These are phyloP conservation scores for Gymnopilus dilepis DNA, from an alignment of 768 basidiomycete species.

Conservation along the genomic window DNA sequence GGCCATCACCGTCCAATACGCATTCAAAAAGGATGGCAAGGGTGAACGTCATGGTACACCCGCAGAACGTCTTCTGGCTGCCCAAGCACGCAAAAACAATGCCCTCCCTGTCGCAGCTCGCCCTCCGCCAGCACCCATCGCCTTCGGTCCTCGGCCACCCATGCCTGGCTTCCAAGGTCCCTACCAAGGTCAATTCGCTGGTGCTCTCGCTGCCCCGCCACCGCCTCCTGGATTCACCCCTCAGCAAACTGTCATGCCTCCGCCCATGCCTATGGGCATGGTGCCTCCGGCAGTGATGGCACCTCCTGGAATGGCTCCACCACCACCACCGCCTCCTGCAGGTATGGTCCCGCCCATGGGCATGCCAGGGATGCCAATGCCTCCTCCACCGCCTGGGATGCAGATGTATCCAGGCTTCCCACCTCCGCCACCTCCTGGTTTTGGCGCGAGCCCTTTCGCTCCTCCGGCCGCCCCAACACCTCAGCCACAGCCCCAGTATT, in stretches of 20 bases:
- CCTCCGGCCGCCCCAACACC: conserved; percentile 30
- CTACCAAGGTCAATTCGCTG: conserved; percentile 94
- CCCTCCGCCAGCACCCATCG: conserved; percentile 76
- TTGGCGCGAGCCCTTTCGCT: conserved; percentile 50
- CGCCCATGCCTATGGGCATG: conserved; percentile 52
- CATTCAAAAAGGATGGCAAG: conserved; percentile 99
- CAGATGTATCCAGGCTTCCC: conserved; percentile 29
- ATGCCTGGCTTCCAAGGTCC: conserved; percentile 76
- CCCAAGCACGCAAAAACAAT: conserved; percentile 96
- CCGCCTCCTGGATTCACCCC: conserved; percentile 82
- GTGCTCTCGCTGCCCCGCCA: conserved; percentile 80
- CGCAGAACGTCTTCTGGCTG: conserved; percentile 94
- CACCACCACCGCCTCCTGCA: conserved; percentile 6
- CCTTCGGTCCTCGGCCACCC: conserved; percentile 68
- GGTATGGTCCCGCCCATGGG: conserved; percentile 1
- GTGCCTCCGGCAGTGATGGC: conserved; percentile 40
- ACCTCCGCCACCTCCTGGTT: conserved; percentile 62
- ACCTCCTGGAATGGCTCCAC: conserved; percentile 37
- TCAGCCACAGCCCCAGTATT: conserved; percentile 49
- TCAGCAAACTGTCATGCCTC: conserved; percentile 69
- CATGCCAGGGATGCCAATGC: conserved; percentile 19
- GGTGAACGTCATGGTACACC: conserved; percentile 97
- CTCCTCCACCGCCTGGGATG: conserved; percentile 34
- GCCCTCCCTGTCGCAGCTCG: conserved; percentile 80
- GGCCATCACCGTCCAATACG: conserved; percentile 95